Evolutionary conservation across 345 rosid species (phyloP).

Genomic region (Lepidium didymum): DNA sequence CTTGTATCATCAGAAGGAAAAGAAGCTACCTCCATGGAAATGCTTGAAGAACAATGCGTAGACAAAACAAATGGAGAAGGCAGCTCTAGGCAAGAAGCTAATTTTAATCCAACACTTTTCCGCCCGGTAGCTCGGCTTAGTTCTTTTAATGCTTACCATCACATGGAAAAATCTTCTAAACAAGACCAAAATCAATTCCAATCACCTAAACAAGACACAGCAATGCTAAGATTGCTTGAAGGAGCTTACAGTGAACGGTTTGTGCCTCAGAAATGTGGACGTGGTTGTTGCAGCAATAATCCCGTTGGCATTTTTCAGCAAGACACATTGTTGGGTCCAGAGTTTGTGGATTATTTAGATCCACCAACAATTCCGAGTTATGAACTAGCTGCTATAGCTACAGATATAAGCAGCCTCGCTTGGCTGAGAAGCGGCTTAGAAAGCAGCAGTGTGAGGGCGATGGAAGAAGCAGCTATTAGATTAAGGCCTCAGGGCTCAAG

Average conservation of each 20-base stretch:
- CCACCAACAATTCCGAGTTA: conserved; percentile 53
- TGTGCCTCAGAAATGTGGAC: conserved; percentile 68
- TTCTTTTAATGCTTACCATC: conserved; percentile 45
- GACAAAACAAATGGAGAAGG: conserved; percentile 26
- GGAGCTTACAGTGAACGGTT: conserved; percentile 41
- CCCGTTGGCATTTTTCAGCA: conserved; percentile 14
- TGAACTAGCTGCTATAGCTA: conserved; percentile 72
- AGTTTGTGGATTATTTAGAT: conserved; percentile 61
- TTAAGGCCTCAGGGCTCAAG: conserved; percentile 33
- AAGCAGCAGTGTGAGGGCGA: conserved; percentile 37
- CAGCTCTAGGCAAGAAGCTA: conserved; percentile 30
- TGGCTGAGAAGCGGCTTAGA: conserved; percentile 84
- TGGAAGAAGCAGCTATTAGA: conserved; percentile 41
- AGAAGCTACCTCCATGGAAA: conserved; percentile 44
- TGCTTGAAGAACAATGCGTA: conserved; percentile 33
- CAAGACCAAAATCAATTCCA: conserved; percentile 30
- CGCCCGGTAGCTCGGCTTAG: conserved; percentile 62
- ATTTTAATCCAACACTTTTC: conserved; percentile 48
- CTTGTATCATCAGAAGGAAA: conserved; percentile 48
- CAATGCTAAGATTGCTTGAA: conserved; percentile 49
- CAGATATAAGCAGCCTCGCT: conserved; percentile 75
- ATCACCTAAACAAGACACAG: conserved; percentile 41
- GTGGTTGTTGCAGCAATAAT: conserved; percentile 48
- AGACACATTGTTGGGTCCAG: conserved; percentile 68
- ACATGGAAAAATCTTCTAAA: conserved; percentile 30